A percentile compares a stretch with the other conserved stretches of the same genome.
These are phyloP conservation scores for Microsporum audouinii DNA, from an alignment of 2,329 filamentous ascomycete genomes.

Conservation along the genomic window DNA sequence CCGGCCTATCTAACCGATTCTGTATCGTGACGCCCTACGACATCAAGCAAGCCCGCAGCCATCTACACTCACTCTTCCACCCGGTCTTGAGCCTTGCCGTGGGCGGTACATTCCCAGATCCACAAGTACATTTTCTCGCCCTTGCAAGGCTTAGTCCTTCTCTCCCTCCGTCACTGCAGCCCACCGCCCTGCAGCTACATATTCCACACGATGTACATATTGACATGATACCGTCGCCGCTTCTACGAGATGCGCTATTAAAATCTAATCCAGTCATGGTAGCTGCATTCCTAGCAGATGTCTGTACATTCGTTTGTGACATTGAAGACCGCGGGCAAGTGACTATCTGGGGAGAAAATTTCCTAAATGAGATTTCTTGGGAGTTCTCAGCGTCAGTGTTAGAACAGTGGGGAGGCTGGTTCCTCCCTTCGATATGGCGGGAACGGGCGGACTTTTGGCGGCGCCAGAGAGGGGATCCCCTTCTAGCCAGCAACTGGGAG, in stretches of 20 bases:
- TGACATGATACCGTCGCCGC: conserved; percentile 33
- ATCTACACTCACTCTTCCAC: conserved; percentile 27
- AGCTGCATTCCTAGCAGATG: conserved; percentile 28
- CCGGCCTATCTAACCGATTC: conserved; percentile 1
- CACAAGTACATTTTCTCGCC: conserved; percentile 26
- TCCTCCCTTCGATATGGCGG: conserved; percentile 30
- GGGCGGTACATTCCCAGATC: conserved; percentile 22
- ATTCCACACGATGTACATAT: conserved; percentile 34
- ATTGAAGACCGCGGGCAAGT: conserved; percentile 30
- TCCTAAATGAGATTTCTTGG: conserved; percentile 34
- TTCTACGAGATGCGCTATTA: conserved; percentile 31
- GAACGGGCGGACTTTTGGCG: conserved; percentile 35
- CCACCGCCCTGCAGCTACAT: conserved; percentile 30
- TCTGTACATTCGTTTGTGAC: conserved; percentile 27
- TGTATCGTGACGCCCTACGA: conserved; percentile 26
- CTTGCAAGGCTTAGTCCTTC: conserved; percentile 22
- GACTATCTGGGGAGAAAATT: conserved; percentile 36
- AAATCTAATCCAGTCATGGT: conserved; percentile 26
- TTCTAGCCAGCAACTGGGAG: background rate
- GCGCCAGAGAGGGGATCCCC: conserved; percentile 20
- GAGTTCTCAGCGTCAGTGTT: conserved; percentile 32
- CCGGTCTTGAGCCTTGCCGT: conserved; percentile 19
- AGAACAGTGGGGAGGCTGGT: conserved; percentile 31
- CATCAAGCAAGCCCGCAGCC: conserved; percentile 25
- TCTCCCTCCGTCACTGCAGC: conserved; percentile 27